Percentiles rank a stretch among this genome's conserved stretches.
Conservation (phyloP, 169 alveolate species). For the Plasmodium sp. region DNA sequence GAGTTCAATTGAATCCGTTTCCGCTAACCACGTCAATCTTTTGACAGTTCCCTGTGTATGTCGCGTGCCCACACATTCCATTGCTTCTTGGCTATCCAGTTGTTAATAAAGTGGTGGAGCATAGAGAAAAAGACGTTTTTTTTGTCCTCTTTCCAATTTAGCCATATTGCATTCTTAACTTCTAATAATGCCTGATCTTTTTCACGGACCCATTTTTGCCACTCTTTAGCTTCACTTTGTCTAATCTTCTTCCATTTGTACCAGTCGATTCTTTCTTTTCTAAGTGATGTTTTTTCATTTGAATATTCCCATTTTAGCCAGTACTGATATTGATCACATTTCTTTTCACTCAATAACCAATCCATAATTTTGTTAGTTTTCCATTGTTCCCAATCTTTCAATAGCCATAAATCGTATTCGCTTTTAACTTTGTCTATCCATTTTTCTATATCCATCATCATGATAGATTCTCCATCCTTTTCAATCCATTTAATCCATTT, state of each 20-base stretch:
- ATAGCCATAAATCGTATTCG: constrained; percentile 1
- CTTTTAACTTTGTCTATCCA: neutral
- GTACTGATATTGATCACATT: constrained; percentile 13
- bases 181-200: neutral
- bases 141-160: neutral
- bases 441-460: constrained; percentile 1
- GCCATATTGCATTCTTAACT: neutral
- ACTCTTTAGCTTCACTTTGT: neutral
- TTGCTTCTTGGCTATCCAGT: constrained; percentile 7
- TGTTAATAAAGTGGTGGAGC: neutral
- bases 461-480: constrained; percentile 2
- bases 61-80: constrained; percentile 10
- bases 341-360: constrained; percentile 24
- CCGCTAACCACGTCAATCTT: neutral
- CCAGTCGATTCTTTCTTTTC: neutral
- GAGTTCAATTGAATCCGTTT: neutral
- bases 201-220: neutral
- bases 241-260: neutral
- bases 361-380: neutral
- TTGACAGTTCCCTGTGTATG: neutral
- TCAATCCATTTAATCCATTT: constrained; percentile 12
- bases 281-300: neutral
- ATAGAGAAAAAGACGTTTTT: neutral
- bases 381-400: constrained; percentile 34
- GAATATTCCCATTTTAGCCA: constrained; percentile 26